Evolutionary conservation across 345 rosid species (phyloP).

Genomic region (Citrus medica): DNA sequence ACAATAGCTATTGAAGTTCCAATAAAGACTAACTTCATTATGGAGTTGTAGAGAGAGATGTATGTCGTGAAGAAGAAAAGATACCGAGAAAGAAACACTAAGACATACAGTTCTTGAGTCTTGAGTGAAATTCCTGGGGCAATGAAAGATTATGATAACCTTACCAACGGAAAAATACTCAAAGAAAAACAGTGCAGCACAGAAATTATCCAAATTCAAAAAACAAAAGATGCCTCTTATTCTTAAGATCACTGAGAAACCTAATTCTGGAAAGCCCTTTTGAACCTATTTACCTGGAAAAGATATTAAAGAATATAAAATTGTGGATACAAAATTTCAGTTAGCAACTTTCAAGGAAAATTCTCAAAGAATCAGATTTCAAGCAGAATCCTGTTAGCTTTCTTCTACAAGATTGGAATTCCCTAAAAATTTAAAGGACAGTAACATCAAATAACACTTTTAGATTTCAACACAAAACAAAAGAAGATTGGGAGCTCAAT

Average conservation of each 20-base stretch:
- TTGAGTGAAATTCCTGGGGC: constrained; percentile 41
- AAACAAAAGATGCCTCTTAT: neutral
- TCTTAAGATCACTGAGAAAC: neutral
- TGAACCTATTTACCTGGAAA: neutral
- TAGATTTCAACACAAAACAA: no score
- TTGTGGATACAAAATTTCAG: neutral
- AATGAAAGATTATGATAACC: neutral
- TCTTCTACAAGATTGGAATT: no score
- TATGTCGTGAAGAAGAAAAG: constrained; percentile 29
- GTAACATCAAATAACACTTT: no score
- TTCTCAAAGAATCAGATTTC: neutral
- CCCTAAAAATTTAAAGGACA: no score
- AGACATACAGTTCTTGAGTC: constrained; percentile 44
- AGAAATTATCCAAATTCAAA: neutral
- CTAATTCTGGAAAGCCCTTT: neutral
- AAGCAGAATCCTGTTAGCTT: neutral
- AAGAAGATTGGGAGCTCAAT: no score
- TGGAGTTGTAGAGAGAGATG: constrained; percentile 39
- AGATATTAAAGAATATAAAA: neutral
- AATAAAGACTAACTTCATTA: constrained; percentile 38
- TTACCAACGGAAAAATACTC: neutral
- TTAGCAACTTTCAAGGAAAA: neutral
- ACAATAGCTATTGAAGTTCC: constrained; percentile 41
- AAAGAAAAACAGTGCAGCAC: neutral
- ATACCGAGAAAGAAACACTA: constrained; percentile 45